Evolutionary conservation across 2,329 filamentous ascomycete species (phyloP), one percentile per base, ranked within the genome.

Genomic region (Trichothecium sympodiale): DNA sequence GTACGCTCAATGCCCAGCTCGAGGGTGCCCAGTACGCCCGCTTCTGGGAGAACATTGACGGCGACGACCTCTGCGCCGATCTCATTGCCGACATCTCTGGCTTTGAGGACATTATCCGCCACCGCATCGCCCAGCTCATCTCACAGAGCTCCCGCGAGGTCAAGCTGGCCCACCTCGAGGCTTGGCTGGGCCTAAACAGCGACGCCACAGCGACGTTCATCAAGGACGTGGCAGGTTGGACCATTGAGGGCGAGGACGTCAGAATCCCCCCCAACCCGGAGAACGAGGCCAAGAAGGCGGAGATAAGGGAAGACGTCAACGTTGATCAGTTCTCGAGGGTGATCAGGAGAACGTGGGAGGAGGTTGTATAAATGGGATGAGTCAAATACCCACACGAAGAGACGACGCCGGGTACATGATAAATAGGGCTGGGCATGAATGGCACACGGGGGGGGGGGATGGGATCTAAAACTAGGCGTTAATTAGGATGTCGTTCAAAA

Each of bases 251-350:
- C 20, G 76, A 68, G 36, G 53, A 65, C 30, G 79, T 95, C 43
- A 75, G 76, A 58, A 75, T 98, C 38, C 91, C 91, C 38, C 69
- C 80, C 53, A 98, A 98, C 67, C 84, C 91, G 55, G 91, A 98
- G 64, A 95, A 95, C 59, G 89, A 96, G 74, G 91, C 87, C 31
- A 86, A 93, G 70, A 91, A 91, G 61, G 82, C 87, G 29, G 83
- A 95, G 59, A 93, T 95, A 53, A 77, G 88, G 51, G 91, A 98
- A 70, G 88, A 91, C 46, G 91, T 98, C 54, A 86, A 83, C 61
- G 80, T 94, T 41, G 84, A 91, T 48, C 86, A 86, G 67, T 88
- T 88, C 60, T 67, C 76, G 35, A 71, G 85, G 47, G 78, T 94
- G 42, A 77, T 94, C 44, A 74, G 82, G 60, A 74, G 88, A 53